Conservation (phyloP, 176 grass and related monocot species). For the Typha latifolia region DNA sequence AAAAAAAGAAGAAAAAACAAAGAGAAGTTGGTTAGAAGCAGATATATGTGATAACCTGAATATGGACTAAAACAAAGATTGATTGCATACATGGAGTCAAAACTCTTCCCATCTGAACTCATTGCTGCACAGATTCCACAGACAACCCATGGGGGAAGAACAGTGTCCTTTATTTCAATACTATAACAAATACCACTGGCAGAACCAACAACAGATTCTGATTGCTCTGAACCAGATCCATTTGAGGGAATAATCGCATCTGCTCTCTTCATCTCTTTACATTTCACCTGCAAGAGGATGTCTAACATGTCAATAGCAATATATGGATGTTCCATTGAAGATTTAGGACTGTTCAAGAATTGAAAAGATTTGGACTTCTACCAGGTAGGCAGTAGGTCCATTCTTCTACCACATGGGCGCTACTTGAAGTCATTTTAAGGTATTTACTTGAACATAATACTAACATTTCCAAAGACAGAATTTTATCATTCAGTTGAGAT, state of each 20-base stretch:
- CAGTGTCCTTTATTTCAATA: conserved; percentile 59
- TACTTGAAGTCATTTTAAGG: too few species aligned
- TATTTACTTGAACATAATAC: too few species aligned
- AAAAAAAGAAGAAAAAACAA: not conserved
- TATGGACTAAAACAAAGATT: not conserved
- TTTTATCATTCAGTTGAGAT: too few species aligned
- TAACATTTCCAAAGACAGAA: too few species aligned
- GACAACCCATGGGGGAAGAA: conserved; percentile 68
- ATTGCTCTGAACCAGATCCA: conserved; percentile 20
- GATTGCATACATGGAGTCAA: conserved; percentile 42
- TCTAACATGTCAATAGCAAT: too few species aligned
- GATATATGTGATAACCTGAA: not conserved
- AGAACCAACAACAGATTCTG: conserved; percentile 10
- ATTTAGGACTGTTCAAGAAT: too few species aligned
- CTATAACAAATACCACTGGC: conserved; percentile 51
- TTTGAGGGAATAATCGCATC: conserved; percentile 27
- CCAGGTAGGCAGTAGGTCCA: too few species aligned
- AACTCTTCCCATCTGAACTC: conserved; percentile 33
- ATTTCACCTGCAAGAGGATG: conserved; percentile 48
- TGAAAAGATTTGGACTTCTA: too few species aligned
- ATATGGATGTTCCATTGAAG: too few species aligned
- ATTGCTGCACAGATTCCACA: conserved; percentile 54
- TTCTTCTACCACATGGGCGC: too few species aligned
- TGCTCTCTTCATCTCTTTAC: conserved; percentile 83
- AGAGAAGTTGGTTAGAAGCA: not conserved